These are phyloP conservation scores for Amanita subjunquillea DNA, from an alignment of 768 basidiomycete species.

Conservation along the genomic window DNA sequence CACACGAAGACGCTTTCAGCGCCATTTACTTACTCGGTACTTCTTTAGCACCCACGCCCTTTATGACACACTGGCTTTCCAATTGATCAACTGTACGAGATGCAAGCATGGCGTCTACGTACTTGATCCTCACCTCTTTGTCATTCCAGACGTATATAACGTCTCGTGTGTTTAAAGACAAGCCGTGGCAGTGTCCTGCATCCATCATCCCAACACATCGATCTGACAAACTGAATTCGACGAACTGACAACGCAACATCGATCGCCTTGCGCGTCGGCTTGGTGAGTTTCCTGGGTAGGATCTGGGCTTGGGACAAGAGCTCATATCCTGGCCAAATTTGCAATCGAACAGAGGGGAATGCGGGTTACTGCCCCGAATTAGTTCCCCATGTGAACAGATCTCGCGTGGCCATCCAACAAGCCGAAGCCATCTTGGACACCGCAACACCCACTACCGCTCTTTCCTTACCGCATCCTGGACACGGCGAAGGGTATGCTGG, in stretches of 20 bases:
- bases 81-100: conserved; percentile 7
- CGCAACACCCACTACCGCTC: conserved; percentile 68
- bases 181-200: conserved; percentile 71
- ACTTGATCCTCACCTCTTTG: conserved; percentile 61
- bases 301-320: conserved; percentile 66
- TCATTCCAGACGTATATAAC: conserved; percentile 84
- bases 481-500: conserved; percentile 66
- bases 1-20: conserved; percentile 11
- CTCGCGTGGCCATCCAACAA: conserved; percentile 62
- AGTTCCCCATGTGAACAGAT: conserved; percentile 86
- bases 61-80: conserved; percentile 41
- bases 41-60: conserved; percentile 85
- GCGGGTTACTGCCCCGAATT: conserved; percentile 65
- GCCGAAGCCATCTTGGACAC: conserved; percentile 82
- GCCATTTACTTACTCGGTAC: conserved; percentile 39
- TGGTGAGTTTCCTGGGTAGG: conserved; percentile 71
- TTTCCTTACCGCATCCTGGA: conserved; percentile 67
- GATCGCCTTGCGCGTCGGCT: conserved; percentile 58
- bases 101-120: too few species aligned
- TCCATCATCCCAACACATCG: neutral
- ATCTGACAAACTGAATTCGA: conserved; percentile 7
- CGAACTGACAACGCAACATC: conserved; percentile 68
- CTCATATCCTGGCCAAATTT: conserved; percentile 52
- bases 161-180: conserved; percentile 67
- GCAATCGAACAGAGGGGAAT: neutral